Evolutionary conservation across 2,329 filamentous ascomycete species (phyloP).

Genomic region (Rasamsonia emersonii): DNA sequence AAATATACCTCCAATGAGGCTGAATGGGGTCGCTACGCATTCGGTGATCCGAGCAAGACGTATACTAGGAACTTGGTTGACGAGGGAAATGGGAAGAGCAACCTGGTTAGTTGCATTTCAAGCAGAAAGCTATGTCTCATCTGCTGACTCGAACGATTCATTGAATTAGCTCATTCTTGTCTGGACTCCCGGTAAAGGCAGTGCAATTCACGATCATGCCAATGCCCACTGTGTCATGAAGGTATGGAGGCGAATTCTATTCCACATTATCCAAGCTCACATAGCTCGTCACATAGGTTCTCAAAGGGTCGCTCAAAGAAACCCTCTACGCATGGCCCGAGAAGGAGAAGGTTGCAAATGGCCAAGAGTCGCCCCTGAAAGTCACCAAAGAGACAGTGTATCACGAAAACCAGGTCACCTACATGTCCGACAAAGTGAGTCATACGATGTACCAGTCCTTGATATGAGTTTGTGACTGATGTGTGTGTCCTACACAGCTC

Average conservation of each 20-base stretch:
- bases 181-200: constrained; percentile 77
- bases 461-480: no score
- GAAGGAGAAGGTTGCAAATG: constrained; percentile 36
- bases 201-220: constrained; percentile 79
- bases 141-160: not conserved
- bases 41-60: constrained; percentile 58
- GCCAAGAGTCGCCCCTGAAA: constrained; percentile 45
- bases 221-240: constrained; percentile 92
- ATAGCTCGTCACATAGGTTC: no score
- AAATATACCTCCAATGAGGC: constrained; percentile 59
- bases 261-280: no score
- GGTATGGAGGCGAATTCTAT: no score
- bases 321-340: constrained; percentile 69
- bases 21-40: constrained; percentile 69
- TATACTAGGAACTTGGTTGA: constrained; percentile 90
- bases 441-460: no score
- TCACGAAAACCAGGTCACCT: constrained; percentile 65
- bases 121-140: constrained; percentile 4
- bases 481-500: no score
- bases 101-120: constrained; percentile 50
- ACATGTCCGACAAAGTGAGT: constrained; percentile 69
- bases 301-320: constrained; percentile 70
- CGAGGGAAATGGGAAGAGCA: constrained; percentile 75
- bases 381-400: constrained; percentile 61
- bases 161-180: constrained; percentile 65